Evolutionary conservation across 225 moss, liverwort and hornwort species (phyloP), one percentile per base, ranked within the genome.

Genomic region (Polytrichum formosum): DNA sequence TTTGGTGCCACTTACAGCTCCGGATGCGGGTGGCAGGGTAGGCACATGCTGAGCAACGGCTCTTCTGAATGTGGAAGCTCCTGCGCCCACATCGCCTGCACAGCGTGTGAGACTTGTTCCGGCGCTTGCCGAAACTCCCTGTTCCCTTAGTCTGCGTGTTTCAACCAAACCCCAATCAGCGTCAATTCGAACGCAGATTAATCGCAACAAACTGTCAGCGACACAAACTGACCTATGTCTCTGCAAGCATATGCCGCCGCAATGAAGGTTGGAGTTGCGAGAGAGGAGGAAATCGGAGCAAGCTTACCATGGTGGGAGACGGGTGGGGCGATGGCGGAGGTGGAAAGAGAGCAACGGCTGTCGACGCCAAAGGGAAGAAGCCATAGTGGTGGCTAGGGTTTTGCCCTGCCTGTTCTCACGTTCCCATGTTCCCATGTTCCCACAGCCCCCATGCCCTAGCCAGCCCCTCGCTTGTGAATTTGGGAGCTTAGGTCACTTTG

Each of bases 41-140:
- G 26, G 95, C 92, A 67, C 91, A 93, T 61, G 92, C 88, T 30
- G 90, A 95, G 67, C 95, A 95, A 28, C 91, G 90, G 67, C 92
- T 90, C 81, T 93, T 95, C 86, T 95, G 91, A 7, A 93, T 85
- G 70, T 93, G 95, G 61, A 95, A 93, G 66, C 91, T 91, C 71
- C 90, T 81, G 54, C 91, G 90, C 7, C 91, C 95, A 77, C 95
- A 95, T 33, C 90, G 89, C 78, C 82, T 80, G 72, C 90, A 90
- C 35, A 90, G 74, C 13, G 90, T 90, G 74, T 90, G 90, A 5
- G 86, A 82, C 66, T 90, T 90, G 84, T 86, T 90, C 63, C 86
- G 84, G 78, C 90, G 84, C 82, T 90, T 90, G 63, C 90, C 90
- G 63, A 90, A 90, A 80, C 90, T 90, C 18, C 90, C 86, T 54